These are phyloP conservation scores for Phytophthora brassicae DNA, from an alignment of 352 stramenopile species.

Conservation along the genomic window DNA sequence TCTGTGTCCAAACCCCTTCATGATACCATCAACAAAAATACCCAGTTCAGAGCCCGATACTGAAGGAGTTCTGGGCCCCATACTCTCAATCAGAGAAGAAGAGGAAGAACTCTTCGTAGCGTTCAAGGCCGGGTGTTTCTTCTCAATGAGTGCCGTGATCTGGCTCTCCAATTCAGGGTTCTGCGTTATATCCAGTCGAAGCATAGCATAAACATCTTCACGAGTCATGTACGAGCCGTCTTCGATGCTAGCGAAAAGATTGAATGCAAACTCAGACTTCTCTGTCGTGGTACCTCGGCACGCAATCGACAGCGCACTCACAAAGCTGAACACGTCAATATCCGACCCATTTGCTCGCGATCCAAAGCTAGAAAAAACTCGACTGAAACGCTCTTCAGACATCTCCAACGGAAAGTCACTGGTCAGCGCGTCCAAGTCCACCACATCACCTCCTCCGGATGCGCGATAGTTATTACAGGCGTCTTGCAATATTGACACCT, in stretches of 20 bases:
- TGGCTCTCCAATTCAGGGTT: conserved; percentile 69
- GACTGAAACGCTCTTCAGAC: conserved; percentile 75
- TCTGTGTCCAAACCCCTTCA: conserved; percentile 56
- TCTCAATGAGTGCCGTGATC: conserved; percentile 68
- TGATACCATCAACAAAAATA: conserved; percentile 75
- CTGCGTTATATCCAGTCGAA: conserved; percentile 79
- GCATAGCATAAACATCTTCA: conserved; percentile 83
- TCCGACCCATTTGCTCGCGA: conserved; percentile 74
- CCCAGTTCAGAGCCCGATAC: conserved; percentile 81
- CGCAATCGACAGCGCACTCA: conserved; percentile 75
- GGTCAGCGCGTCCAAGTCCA: conserved; percentile 78
- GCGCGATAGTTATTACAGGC: conserved; percentile 85
- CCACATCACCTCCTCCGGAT: conserved; percentile 59
- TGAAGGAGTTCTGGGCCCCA: conserved; percentile 63
- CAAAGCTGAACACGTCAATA: conserved; percentile 88
- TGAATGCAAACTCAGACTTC: conserved; percentile 82
- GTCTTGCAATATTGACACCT: conserved; percentile 80
- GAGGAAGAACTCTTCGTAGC: conserved; percentile 52
- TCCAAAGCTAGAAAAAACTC: conserved; percentile 81
- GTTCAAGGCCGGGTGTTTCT: conserved; percentile 47
- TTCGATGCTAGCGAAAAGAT: conserved; percentile 64
- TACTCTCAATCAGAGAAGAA: conserved; percentile 51
- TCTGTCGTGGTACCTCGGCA: conserved; percentile 72
- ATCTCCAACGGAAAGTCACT: conserved; percentile 86
- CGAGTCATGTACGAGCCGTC: conserved; percentile 62